Conservation (phyloP, 331 rosid species). For the Pyracantha coccinea region DNA sequence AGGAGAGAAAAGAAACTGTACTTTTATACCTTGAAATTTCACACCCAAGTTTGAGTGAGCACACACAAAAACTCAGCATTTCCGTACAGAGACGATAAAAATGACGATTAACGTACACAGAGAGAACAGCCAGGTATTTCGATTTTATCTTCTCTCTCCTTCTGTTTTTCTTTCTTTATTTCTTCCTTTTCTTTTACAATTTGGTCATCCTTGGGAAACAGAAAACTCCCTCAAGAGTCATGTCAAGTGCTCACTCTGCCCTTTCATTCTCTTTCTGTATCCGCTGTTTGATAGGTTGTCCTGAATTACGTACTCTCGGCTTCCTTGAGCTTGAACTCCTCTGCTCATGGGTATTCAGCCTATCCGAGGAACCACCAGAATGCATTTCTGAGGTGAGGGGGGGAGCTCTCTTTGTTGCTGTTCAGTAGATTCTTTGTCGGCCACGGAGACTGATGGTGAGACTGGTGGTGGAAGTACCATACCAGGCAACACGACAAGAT, state of each 20-base stretch:
- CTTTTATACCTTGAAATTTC: neutral
- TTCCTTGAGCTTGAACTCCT: constrained; percentile 28
- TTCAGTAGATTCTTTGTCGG: constrained; percentile 28
- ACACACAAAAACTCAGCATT: neutral
- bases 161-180: neutral
- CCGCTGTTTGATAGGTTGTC: constrained; percentile 47
- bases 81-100: neutral
- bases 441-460: constrained; percentile 5
- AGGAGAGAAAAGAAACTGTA: no score
- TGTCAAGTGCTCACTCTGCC: constrained; percentile 9
- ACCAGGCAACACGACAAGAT: constrained; percentile 48
- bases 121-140: neutral
- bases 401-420: constrained; percentile 20
- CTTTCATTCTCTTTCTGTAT: constrained; percentile 37
- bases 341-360: constrained; percentile 21
- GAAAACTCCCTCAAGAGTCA: neutral
- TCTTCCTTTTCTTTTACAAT: neutral
- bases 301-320: constrained; percentile 26
- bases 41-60: neutral
- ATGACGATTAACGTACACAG: neutral
- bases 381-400: constrained; percentile 21
- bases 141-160: no score
- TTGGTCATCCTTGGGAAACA: neutral
- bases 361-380: constrained; percentile 20
- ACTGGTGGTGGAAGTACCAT: constrained; percentile 49